A percentile compares a stretch with the other conserved stretches of the same genome.
Conservation (phyloP, 2,329 filamentous ascomycete genomes). For the Lachnellula subtilissima region DNA sequence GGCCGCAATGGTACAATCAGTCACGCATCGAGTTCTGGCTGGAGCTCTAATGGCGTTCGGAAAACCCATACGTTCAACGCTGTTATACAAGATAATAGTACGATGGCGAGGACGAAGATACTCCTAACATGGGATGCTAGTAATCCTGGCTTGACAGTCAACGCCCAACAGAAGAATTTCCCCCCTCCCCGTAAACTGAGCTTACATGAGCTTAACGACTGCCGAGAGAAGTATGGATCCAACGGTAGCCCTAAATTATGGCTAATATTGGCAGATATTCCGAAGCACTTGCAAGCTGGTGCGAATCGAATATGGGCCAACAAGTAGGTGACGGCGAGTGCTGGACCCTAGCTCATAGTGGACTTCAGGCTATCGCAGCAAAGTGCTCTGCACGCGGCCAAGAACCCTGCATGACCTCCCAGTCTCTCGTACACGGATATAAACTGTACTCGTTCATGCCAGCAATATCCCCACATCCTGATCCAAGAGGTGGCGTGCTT, state of each 20-base stretch:
- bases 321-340: slow-evolving; percentile 36
- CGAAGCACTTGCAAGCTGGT: slow-evolving; percentile 30
- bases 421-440: slow-evolving; percentile 31
- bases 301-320: slow-evolving; percentile 26
- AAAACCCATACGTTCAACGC: slow-evolving; percentile 30
- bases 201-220: slow-evolving; percentile 18
- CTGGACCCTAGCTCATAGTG: slow-evolving; percentile 34
- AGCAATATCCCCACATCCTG: slow-evolving; percentile 14
- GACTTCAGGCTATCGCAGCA: slow-evolving; percentile 25
- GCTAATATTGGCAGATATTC: slow-evolving; percentile 25
- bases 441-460: slow-evolving; percentile 30
- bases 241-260: not conserved
- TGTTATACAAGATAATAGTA: slow-evolving; percentile 30
- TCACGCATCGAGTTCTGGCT: slow-evolving; percentile 16
- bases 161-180: slow-evolving; percentile 32
- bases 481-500: slow-evolving; percentile 19
- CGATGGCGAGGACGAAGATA: slow-evolving; percentile 32
- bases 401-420: slow-evolving; percentile 31
- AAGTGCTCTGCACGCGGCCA: slow-evolving; percentile 18
- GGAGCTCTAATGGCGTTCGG: slow-evolving; percentile 23
- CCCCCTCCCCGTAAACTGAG: slow-evolving; percentile 26
- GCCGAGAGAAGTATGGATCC: slow-evolving; percentile 12
- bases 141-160: slow-evolving; percentile 29
- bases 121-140: slow-evolving; percentile 33
- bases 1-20: slow-evolving; percentile 10